Evolutionary conservation across 2,329 filamentous ascomycete species (phyloP).

Genomic region (Metarhizium anisopliae): DNA sequence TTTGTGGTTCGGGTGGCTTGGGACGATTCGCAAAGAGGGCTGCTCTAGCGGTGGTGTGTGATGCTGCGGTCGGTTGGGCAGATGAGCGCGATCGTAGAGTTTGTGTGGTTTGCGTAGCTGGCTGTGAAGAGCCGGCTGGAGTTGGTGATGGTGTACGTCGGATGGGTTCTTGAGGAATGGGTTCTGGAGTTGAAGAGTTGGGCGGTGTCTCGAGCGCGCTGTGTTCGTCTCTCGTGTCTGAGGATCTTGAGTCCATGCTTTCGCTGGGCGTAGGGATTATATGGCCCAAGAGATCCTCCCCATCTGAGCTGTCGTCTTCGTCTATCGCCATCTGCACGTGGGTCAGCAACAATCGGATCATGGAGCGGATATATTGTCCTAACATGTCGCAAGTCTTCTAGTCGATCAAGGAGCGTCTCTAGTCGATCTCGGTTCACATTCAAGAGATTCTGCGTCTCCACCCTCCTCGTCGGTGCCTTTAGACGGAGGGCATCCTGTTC

Average conservation of each 20-base stretch:
- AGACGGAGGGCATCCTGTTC: conserved; percentile 59
- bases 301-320: conserved; percentile 38
- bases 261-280: conserved; percentile 47
- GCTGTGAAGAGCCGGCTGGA: conserved; percentile 4
- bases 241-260: conserved; percentile 34
- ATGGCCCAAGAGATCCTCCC: conserved; percentile 47
- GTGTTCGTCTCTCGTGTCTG: conserved; percentile 13
- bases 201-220: conserved; percentile 12
- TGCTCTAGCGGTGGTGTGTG: conserved; percentile 29
- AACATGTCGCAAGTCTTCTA: conserved; percentile 61
- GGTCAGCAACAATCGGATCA: conserved; percentile 7
- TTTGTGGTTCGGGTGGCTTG: conserved; percentile 24
- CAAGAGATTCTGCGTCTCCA: conserved; percentile 55
- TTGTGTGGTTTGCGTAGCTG: conserved; percentile 24
- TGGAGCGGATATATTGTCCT: not conserved
- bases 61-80: conserved; percentile 6
- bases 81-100: conserved; percentile 24
- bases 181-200: conserved; percentile 5
- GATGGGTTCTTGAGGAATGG: conserved; percentile 6
- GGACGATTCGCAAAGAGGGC: conserved; percentile 35
- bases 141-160: conserved; percentile 5
- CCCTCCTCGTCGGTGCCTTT: conserved; percentile 48
- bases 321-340: conserved; percentile 22
- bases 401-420: conserved; percentile 54
- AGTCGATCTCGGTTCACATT: conserved; percentile 56